These are phyloP conservation scores for Plasmodium vinckei DNA, from an alignment of 169 alveolate species.

Conservation along the genomic window DNA sequence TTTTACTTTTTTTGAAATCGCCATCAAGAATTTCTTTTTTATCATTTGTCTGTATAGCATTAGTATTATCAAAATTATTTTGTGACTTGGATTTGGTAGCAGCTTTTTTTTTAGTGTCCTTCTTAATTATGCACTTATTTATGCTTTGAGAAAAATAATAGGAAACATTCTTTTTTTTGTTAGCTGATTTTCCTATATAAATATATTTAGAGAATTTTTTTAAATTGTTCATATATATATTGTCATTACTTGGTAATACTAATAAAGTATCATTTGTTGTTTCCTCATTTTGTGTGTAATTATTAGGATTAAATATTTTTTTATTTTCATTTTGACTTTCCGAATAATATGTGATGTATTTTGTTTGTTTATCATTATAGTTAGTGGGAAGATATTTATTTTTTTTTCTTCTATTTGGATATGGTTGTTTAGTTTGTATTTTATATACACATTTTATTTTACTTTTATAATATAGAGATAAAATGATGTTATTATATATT, in stretches of 20 bases:
- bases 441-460: neutral
- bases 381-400: neutral
- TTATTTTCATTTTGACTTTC: neutral
- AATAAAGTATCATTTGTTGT: neutral
- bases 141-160: neutral
- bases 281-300: neutral
- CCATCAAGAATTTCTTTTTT: no score
- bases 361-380: neutral
- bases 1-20: no score
- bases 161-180: neutral
- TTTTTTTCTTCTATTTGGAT: neutral
- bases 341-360: neutral
- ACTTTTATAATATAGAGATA: neutral
- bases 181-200: conserved; percentile 2
- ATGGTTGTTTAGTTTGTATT: neutral
- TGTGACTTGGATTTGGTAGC: no score
- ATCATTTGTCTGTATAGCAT: no score
- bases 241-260: neutral
- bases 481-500: neutral
- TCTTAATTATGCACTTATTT: neutral
- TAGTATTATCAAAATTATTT: no score
- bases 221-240: neutral
- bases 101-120: neutral
- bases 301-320: no score
- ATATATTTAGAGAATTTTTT: neutral